Percentiles rank a stretch among this genome's conserved stretches.
Evolutionary conservation across 129 eudicot genomes (phyloP).

Genomic region (Deinandra increscens): DNA sequence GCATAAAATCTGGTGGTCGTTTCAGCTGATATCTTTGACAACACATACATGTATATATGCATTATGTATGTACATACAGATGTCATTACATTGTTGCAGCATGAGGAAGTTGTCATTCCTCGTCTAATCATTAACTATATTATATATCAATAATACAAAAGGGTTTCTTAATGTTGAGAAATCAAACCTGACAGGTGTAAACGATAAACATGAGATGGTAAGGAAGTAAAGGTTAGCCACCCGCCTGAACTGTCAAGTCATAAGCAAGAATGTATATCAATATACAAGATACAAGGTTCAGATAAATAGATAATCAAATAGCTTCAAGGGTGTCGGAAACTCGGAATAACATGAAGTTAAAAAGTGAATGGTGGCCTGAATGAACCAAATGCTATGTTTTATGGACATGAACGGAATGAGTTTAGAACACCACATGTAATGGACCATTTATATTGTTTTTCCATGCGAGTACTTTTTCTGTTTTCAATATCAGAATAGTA

Average conservation of each 20-base stretch:
- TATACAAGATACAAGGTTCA: constrained; percentile 19
- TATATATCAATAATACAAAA: not conserved
- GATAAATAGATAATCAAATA: constrained; percentile 5
- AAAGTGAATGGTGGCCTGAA: not conserved
- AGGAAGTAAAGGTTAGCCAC: constrained; percentile 97
- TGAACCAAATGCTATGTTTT: not conserved
- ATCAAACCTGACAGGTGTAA: constrained; percentile 86
- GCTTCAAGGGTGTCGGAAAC: constrained; percentile 1
- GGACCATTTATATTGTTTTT: not conserved
- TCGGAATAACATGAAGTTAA: not conserved
- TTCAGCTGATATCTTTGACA: not conserved
- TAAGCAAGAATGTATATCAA: constrained; percentile 29
- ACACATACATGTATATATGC: not conserved
- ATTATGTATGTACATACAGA: not conserved
- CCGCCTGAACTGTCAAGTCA: constrained; percentile 93
- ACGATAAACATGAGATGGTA: constrained; percentile 85
- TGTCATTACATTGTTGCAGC: not conserved
- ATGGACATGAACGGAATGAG: constrained; percentile 5
- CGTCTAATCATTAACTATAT: not conserved
- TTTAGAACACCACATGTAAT: not conserved
- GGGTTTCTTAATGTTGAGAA: constrained; percentile 5
- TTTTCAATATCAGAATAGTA: not conserved
- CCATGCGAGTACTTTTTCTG: not conserved
- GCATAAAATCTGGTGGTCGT: not conserved
- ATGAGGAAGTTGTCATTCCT: not conserved